Evolutionary conservation across 495 filamentous ascomycete genomes (phyloP), one percentile per base, ranked within the genome.

Genomic region (Xylaria longipes): DNA sequence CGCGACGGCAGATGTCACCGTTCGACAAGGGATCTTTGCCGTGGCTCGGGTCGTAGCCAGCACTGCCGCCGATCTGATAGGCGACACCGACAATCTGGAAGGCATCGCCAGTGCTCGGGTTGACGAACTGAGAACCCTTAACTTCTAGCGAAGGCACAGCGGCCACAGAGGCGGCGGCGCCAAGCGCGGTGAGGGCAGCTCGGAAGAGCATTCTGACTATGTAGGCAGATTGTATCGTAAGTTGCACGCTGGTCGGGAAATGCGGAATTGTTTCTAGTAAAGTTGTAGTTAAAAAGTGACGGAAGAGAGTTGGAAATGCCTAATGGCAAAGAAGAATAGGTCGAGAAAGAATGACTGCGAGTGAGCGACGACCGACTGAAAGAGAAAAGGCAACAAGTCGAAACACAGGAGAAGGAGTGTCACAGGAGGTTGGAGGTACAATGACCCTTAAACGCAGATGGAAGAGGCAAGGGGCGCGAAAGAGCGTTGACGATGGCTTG

Each of bases 41-140:
- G 25, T 77, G 71, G 9, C 79, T 82, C 12, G 88, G 86, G 74
- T 90, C 86, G 82, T 97, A 97, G 54, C 89, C 95, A n/a, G 89
- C 85, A 65, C 90, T 88, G 77, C 95, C 95, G 76, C 94, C 95
- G 35, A 95, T 95, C 83, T 98, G 95, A 83, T 97, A 97, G 84
- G 94, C 95, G 65, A 97, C 89, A 75, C 95, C 95, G 60, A 98
- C 87, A 69, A 98, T 90, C 83, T 96, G 91, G 84, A 97, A 92
- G 61, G 94, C 90, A 76, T 94, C 88, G 58, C 90, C 89, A 14
- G 91, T 94, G 66, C 89, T 84, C 56, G 88, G 87, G 84, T 97
- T 92, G 78, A 97, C 88, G 80, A 98, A 97, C 81, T 97, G 88
- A 73, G 89, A 87, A 68, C 92, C 93, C 60, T 91, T 80, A 60